A percentile compares a stretch with the other conserved stretches of the same genome.
phyloP scores from a whole-genome alignment of 176 grass and related monocot species.

The Cymbopogon citratus region DNA sequence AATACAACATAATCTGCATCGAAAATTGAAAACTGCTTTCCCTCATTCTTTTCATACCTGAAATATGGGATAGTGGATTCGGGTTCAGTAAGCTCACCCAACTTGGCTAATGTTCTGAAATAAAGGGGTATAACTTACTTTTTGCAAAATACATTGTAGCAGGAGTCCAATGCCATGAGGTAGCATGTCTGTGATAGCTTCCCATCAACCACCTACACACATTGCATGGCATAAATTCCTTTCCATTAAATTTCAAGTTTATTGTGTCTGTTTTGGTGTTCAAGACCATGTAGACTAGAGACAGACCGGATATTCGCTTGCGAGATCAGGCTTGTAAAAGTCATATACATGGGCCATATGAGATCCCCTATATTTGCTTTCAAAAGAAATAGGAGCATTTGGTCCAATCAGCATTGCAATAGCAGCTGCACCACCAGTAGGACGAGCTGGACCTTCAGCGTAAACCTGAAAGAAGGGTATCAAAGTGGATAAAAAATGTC shows the following conservation, averaged over 20 bases:
- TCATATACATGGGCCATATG: slow-evolving; percentile 96
- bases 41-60: slow-evolving; percentile 81
- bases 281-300: neutral
- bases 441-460: slow-evolving; percentile 85
- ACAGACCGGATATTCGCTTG: slow-evolving; percentile 95
- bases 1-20: slow-evolving; percentile 89
- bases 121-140: slow-evolving; percentile 40
- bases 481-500: neutral
- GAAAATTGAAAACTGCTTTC: slow-evolving; percentile 71
- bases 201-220: slow-evolving; percentile 87
- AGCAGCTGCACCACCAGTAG: slow-evolving; percentile 86
- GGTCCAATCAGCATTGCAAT: slow-evolving; percentile 97
- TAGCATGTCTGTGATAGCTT: slow-evolving; percentile 98
- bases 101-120: neutral
- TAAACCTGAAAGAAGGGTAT: slow-evolving; percentile 58
- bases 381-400: slow-evolving; percentile 89
- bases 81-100: neutral
- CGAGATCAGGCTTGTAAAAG: slow-evolving; percentile 97
- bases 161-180: slow-evolving; percentile 82
- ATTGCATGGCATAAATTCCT: neutral
- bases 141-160: slow-evolving; percentile 47
- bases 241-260: neutral
- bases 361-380: slow-evolving; percentile 88
- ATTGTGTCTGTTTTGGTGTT: neutral
- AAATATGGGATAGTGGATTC: neutral